A percentile compares a stretch with the other conserved stretches of the same genome.
Evolutionary conservation across 139 green algal species (phyloP).

Genomic region (Trebouxia sp.): DNA sequence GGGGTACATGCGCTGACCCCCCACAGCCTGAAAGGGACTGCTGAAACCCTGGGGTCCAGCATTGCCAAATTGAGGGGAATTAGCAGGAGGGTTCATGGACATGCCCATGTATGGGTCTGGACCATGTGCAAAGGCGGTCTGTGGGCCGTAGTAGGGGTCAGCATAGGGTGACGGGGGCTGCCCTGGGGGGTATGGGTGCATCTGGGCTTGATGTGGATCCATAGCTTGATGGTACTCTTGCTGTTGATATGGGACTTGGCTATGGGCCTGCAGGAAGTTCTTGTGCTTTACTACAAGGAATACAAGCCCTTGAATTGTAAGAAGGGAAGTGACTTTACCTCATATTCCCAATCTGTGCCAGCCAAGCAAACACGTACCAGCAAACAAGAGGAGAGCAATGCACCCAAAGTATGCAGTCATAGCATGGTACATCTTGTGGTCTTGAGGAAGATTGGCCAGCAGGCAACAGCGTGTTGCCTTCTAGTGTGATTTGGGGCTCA

Average conservation of each 20-base stretch:
- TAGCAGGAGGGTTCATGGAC: not conserved
- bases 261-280: no score
- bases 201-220: not conserved
- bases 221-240: not conserved
- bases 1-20: not conserved
- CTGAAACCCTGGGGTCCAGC: not conserved
- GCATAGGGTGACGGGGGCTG: not conserved
- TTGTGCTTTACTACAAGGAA: no score
- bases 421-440: no score
- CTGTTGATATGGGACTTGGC: not conserved
- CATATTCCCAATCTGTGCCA: no score
- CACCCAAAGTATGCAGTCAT: no score
- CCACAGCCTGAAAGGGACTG: not conserved
- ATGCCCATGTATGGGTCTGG: not conserved
- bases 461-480: no score
- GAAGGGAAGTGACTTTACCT: no score
- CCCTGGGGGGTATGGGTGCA: slow-evolving; percentile 3
- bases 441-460: no score
- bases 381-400: no score
- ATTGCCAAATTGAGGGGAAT: not conserved
- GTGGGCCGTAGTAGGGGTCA: slow-evolving; percentile 7
- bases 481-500: no score
- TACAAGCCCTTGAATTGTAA: no score
- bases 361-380: no score
- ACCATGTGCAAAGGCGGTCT: not conserved